Percentiles rank a stretch among this genome's conserved stretches.
These are phyloP conservation scores for Strigomonas oncopelti DNA, from an alignment of 208 protist genomes.

Conservation along the genomic window DNA sequence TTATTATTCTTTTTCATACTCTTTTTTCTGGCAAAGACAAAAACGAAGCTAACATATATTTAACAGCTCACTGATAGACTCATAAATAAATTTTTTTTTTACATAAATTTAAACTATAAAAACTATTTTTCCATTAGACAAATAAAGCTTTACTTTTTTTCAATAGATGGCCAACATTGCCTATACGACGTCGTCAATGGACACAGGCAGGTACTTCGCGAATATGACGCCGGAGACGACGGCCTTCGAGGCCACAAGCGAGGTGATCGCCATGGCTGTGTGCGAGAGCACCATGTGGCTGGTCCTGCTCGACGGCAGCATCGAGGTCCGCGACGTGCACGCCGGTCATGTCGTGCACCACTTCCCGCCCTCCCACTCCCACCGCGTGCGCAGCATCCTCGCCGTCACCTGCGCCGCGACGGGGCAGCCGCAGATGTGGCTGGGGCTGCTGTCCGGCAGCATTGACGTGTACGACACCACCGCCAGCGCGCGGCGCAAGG, in stretches of 20 bases:
- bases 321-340: constrained; percentile 66
- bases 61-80: too few species aligned
- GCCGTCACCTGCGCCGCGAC: constrained; percentile 13
- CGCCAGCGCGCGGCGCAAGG: constrained; percentile 24
- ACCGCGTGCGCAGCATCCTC: constrained; percentile 26
- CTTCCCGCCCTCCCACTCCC: constrained; percentile 32
- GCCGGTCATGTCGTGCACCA: constrained; percentile 50
- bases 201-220: constrained; percentile 8
- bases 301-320: constrained; percentile 56
- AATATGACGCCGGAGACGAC: constrained; percentile 29
- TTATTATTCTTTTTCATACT: constrained; percentile 2
- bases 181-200: not conserved
- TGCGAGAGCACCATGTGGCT: constrained; percentile 62
- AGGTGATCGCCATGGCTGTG: constrained; percentile 51
- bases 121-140: not conserved
- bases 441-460: constrained; percentile 75
- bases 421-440: constrained; percentile 57
- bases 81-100: constrained; percentile 7
- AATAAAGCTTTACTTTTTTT: too few species aligned
- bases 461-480: constrained; percentile 69
- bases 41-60: not conserved
- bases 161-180: constrained; percentile 11
- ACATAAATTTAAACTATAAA: too few species aligned
- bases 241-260: constrained; percentile 33
- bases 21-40: not conserved